phyloP scores from a whole-genome alignment of 129 eudicot genomes.

The Lonicera japonica region DNA sequence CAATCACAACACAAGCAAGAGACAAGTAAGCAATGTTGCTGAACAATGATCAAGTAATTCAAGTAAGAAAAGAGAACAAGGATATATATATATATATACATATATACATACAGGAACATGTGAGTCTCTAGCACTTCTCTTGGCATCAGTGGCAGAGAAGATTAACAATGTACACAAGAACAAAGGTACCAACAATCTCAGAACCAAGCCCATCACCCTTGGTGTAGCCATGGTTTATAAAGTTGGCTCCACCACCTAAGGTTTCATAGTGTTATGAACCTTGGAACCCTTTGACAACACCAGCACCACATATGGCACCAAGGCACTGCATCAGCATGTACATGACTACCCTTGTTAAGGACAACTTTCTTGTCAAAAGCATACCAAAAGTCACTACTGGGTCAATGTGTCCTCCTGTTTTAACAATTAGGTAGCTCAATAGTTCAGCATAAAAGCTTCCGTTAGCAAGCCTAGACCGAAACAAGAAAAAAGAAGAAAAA shows the following conservation, averaged over 20 bases:
- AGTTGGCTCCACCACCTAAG: constrained; percentile 75
- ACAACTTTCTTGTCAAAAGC: constrained; percentile 72
- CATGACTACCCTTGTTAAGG: constrained; percentile 66
- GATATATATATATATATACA: too few relatives aligned
- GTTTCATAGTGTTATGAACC: constrained; percentile 27
- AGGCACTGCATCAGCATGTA: constrained; percentile 94
- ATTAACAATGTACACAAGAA: constrained; percentile 83
- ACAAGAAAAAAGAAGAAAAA: too few relatives aligned
- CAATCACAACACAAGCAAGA: too few relatives aligned
- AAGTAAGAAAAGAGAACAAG: too few relatives aligned
- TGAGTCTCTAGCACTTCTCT: constrained; percentile 95
- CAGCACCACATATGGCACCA: constrained; percentile 93
- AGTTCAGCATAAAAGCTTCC: too few relatives aligned
- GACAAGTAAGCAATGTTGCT: too few relatives aligned
- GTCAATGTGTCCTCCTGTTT: constrained; percentile 94
- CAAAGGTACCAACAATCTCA: constrained; percentile 75
- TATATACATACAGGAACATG: constrained; percentile 78
- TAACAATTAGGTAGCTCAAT: neutral
- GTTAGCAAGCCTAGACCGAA: too few relatives aligned
- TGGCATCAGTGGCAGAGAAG: constrained; percentile 93
- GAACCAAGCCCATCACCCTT: constrained; percentile 71
- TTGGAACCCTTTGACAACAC: constrained; percentile 80
- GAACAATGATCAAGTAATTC: too few relatives aligned
- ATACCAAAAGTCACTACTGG: constrained; percentile 93
- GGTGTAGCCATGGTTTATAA: constrained; percentile 81